These are phyloP conservation scores for Dryas integrifolia DNA, from an alignment of 331 rosid genomes.

Conservation along the genomic window DNA sequence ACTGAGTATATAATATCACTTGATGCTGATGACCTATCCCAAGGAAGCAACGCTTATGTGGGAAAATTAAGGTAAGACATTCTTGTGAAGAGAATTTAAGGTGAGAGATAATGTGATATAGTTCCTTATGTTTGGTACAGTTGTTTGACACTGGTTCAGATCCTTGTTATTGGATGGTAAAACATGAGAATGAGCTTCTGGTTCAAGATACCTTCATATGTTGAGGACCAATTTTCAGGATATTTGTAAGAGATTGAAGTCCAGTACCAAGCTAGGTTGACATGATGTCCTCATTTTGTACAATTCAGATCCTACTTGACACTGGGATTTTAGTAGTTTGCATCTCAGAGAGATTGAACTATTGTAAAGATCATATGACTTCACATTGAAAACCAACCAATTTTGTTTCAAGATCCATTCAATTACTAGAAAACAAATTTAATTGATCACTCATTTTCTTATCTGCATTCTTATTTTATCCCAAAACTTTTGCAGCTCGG, in stretches of 20 bases:
- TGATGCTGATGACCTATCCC: slow-evolving; percentile 79
- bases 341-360: not conserved
- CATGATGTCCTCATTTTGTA: not conserved
- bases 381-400: not conserved
- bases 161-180: not conserved
- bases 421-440: not conserved
- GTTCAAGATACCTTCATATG: not conserved
- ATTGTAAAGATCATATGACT: not conserved
- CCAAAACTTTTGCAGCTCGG: slow-evolving; percentile 63
- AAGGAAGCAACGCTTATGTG: slow-evolving; percentile 93
- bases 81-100: slow-evolving; percentile 15
- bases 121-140: not conserved
- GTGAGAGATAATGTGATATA: not conserved
- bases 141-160: not conserved
- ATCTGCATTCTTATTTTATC: not conserved
- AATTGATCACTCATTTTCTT: not conserved
- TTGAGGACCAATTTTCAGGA: not conserved
- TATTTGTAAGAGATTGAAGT: not conserved
- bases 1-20: slow-evolving; percentile 88
- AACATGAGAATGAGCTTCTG: not conserved
- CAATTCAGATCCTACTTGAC: not conserved
- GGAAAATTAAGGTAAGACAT: slow-evolving; percentile 79
- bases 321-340: not conserved
- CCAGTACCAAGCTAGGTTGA: not conserved
- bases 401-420: not conserved